Evolutionary conservation across 1,284 basidiomycete species (phyloP).

Genomic region (Grifola frondosa): DNA sequence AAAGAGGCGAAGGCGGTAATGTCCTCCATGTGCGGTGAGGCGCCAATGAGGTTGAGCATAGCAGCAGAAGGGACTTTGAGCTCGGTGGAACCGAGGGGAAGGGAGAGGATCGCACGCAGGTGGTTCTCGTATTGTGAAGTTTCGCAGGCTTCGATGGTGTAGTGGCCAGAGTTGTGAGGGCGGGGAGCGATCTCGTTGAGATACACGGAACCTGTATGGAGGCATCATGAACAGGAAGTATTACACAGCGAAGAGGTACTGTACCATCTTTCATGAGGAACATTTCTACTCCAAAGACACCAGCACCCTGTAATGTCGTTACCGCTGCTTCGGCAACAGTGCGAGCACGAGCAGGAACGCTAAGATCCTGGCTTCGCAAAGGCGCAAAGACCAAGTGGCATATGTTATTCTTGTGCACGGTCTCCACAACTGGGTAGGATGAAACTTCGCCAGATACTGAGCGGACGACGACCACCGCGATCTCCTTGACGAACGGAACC

Average conservation of each 20-base stretch:
- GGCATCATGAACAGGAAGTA: conserved; percentile 6
- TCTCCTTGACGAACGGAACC: conserved; percentile 88
- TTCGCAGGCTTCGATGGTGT: conserved; percentile 98
- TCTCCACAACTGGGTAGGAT: conserved; percentile 94
- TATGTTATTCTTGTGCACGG: conserved; percentile 92
- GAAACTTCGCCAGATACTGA: conserved; percentile 71
- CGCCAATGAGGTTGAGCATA: conserved; percentile 95
- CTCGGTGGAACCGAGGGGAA: conserved; percentile 88
- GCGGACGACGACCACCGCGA: conserved; percentile 97
- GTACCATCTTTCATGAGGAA: conserved; percentile 88
- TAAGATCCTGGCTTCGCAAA: conserved; percentile 59
- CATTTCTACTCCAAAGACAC: conserved; percentile 98
- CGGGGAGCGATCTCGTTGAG: conserved; percentile 99
- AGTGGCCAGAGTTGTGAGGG: conserved; percentile 98
- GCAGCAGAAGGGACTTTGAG: conserved; percentile 86
- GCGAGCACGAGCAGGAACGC: conserved; percentile 64
- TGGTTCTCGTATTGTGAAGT: conserved; percentile 99
- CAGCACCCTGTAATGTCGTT: conserved; percentile 82
- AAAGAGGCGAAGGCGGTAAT: conserved; percentile 53
- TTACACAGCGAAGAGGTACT: conserved; percentile 25
- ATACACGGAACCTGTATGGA: conserved; percentile 63
- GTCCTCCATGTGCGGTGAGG: conserved; percentile 64
- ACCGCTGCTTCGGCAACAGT: conserved; percentile 84
- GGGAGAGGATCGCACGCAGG: conserved; percentile 89
- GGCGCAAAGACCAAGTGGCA: conserved; percentile 94